Conservation (phyloP, 169 alveolate genomes). For the Plasmodium gallinaceum region DNA sequence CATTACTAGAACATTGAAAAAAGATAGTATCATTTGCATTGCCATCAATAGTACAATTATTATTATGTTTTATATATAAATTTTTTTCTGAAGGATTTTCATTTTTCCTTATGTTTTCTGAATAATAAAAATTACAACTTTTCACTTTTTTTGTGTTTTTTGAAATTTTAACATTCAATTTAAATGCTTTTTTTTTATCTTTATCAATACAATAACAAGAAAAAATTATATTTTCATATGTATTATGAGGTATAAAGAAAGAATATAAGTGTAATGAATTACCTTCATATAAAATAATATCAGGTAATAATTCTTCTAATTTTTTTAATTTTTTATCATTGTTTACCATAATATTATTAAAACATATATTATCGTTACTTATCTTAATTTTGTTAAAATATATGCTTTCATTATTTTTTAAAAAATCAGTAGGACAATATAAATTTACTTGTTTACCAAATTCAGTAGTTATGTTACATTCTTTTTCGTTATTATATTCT, state of each 20-base stretch:
- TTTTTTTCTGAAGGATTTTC: not conserved
- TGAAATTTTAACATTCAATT: constrained; percentile 5
- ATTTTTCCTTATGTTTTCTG: not conserved
- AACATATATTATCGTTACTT: constrained; percentile 12
- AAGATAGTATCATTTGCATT: constrained; percentile 14
- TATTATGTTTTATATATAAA: constrained; percentile 5
- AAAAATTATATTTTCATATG: not conserved
- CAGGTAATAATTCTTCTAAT: not conserved
- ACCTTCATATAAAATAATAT: constrained; percentile 1
- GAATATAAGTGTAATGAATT: not conserved
- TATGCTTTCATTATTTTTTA: not conserved
- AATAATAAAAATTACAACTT: constrained; percentile 33
- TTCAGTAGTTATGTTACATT: constrained; percentile 2
- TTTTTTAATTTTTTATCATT: not conserved
- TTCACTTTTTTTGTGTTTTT: constrained; percentile 4
- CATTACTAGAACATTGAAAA: not conserved
- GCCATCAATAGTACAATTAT: constrained; percentile 10
- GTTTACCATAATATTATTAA: not conserved
- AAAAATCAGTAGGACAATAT: constrained; percentile 23
- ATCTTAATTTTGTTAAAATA: not conserved
- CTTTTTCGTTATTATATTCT: constrained; percentile 18
- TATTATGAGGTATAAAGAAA: constrained; percentile 6
- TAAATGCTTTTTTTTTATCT: constrained; percentile 11
- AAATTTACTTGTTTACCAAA: constrained; percentile 22
- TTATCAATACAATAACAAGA: constrained; percentile 45